Base-by-base conservation (phyloP, 805 yeast species). In the Middelhovenomyces tepae region DNA sequence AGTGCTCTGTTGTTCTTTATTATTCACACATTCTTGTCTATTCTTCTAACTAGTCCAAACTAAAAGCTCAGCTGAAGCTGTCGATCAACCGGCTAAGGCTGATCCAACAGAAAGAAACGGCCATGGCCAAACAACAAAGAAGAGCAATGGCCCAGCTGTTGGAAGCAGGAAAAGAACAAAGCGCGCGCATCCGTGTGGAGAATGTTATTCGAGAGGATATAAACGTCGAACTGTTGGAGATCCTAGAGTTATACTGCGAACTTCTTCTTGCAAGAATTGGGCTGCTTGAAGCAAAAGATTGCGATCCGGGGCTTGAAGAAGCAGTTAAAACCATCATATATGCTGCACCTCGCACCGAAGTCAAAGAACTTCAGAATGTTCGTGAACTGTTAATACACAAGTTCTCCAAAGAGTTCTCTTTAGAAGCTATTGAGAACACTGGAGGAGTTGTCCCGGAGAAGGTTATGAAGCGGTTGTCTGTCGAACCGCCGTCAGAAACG, bases 131-230 rank as follows among this genome's bases (percentile, higher is more conserved):
- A 53, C 85, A 79, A 47, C 80, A 74, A 44, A 62, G 93, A 31
- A 61, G 87, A 38, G 68, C 65, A 34, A 69, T 76, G 53, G 93
- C 94, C 2, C 86, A 80, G 30, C 59, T 84, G 7, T 60, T 85
- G 32, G 62, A 68, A 6, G 65, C 63, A 27, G 85, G 84, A 5
- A 84, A 82, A 49, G 87, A 83, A 41, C 76, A 78, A 32, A 81
- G 86, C 46, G 95, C 95, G 7, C 69, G 70, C 36, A 84, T 84
- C 36, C 59, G 94, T 31, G 89, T 83, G 3, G 95, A 85, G 52
- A 80, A 81, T 46, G 72, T 85, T 36, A 81, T 86, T 20, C 67
- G 87, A 22, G 89, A 83, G 44, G 95, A 85, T 50, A 72, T 82
- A 20, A 73, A 77, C 47, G 71, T 81, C 15, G 95, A 85, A 57